These are phyloP conservation scores for Didymellaceae sp. DNA, from an alignment of 2,329 filamentous ascomycete species.

Conservation along the genomic window DNA sequence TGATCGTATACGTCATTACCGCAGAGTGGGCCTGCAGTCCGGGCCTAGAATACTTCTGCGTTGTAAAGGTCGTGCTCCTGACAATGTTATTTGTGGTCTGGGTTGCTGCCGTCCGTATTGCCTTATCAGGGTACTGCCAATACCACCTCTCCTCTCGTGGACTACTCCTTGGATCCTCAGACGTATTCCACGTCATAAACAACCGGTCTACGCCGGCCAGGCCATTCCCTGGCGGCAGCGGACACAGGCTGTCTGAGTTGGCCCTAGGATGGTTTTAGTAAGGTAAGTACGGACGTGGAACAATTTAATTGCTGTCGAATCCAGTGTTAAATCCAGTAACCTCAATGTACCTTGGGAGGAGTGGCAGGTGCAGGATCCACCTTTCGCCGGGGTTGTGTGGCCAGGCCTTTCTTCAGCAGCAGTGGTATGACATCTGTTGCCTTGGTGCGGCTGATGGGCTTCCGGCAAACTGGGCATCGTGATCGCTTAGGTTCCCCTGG, in stretches of 20 bases:
- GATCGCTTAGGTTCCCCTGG: conserved; percentile 51
- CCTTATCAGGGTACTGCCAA: neutral
- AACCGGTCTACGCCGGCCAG: neutral
- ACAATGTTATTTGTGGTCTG: neutral
- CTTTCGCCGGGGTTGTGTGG: conserved; percentile 44
- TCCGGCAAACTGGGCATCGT: conserved; percentile 58
- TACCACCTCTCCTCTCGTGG: too few relatives aligned
- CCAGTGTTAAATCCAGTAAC: conserved; percentile 21
- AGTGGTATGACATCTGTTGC: conserved; percentile 51
- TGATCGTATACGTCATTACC: conserved; percentile 15
- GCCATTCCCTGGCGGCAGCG: neutral
- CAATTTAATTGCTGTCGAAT: neutral
- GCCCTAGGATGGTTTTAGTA: neutral
- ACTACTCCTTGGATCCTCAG: neutral
- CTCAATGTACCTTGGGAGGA: conserved; percentile 30
- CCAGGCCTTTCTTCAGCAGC: conserved; percentile 49
- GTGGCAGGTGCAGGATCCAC: conserved; percentile 10
- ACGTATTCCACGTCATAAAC: neutral
- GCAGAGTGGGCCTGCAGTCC: conserved; percentile 8
- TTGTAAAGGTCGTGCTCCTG: neutral
- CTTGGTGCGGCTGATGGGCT: conserved; percentile 50
- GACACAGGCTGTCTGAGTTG: neutral
- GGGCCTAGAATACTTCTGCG: conserved; percentile 1
- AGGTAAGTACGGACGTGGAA: neutral
- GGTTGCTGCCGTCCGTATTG: neutral